Evolutionary conservation across 345 rosid genomes (phyloP), one percentile per base, ranked within the genome.

Genomic region (Citrus medica): DNA sequence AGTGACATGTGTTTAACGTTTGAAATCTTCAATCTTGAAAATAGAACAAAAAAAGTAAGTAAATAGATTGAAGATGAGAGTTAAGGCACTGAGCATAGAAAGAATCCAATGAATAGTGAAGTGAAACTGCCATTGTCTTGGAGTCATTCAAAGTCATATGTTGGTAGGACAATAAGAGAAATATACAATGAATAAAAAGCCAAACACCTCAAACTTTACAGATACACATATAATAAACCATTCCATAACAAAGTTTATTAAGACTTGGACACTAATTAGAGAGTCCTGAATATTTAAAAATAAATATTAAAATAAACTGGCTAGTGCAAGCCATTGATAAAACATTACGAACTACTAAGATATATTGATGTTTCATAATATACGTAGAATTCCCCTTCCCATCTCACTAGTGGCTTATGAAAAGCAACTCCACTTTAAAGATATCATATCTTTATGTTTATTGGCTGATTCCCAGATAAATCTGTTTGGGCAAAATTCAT

Each of bases 401-500:
- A 40, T 37, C 73, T 62, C 48, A 17, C 22, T 9, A 69, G 37
- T 63, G 37, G 67, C 22, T 63, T n/a, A 7, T 27, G 4, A 7
- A 46, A 69, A 71, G 37, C 33, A 61, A 19, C 16, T 71, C 75
- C 75, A 19, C 56, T 71, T 28, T 71, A 28, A 25, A 53, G 32
- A 33, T 25, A 9, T 71, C 28, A 19, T 14, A 27, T 46, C 19
- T 32, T 3, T 69, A 77, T 65, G 72, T 73, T 48, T 60, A 81
- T 62, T 58, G 24, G 67, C 35, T 9, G 67, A 9, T 78, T 62
- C 60, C 76, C 56, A 58, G 42, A 38, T 61, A 35, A 67, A 42
- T 25, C 46, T 33, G 51, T 65, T 12, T 56, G 58, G 24, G 81
- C 58, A 56, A 65, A 81, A 79, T 76, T 64, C 67, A 68, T 67